phyloP scores from a whole-genome alignment of 1,284 basidiomycete species.

The Sanghuangporus sanghuang region DNA sequence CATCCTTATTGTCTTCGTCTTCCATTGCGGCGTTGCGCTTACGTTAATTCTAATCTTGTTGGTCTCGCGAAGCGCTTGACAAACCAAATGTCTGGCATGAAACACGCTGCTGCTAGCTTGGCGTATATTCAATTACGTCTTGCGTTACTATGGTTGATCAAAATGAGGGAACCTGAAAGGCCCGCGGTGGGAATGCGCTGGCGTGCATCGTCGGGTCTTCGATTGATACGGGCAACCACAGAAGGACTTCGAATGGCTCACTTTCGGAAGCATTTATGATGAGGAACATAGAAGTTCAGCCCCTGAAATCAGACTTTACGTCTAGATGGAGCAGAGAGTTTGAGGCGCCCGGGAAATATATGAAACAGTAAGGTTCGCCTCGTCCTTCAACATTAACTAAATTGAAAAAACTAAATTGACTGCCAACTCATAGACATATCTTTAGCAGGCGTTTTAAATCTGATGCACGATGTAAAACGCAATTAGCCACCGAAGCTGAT shows the following conservation, averaged over 20 bases:
- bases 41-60: background rate
- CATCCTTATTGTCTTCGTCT: background rate
- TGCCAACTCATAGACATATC: background rate
- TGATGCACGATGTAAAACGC: background rate
- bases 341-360: background rate
- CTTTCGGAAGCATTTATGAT: background rate
- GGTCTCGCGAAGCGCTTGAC: background rate
- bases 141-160: background rate
- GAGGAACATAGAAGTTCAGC: background rate
- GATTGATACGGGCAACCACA: slow-evolving; percentile 8
- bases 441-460: background rate
- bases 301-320: background rate
- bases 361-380: background rate
- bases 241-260: background rate
- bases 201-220: background rate
- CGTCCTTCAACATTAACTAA: background rate
- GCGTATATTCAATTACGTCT: background rate
- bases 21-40: background rate
- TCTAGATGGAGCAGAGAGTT: background rate
- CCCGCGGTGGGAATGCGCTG: background rate
- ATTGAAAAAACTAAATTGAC: background rate
- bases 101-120: background rate
- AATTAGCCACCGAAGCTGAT: slow-evolving; percentile 2
- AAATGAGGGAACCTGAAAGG: background rate
- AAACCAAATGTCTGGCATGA: background rate